Evolutionary conservation across 768 basidiomycete genomes (phyloP).

Genomic region (Auricularia sp.): DNA sequence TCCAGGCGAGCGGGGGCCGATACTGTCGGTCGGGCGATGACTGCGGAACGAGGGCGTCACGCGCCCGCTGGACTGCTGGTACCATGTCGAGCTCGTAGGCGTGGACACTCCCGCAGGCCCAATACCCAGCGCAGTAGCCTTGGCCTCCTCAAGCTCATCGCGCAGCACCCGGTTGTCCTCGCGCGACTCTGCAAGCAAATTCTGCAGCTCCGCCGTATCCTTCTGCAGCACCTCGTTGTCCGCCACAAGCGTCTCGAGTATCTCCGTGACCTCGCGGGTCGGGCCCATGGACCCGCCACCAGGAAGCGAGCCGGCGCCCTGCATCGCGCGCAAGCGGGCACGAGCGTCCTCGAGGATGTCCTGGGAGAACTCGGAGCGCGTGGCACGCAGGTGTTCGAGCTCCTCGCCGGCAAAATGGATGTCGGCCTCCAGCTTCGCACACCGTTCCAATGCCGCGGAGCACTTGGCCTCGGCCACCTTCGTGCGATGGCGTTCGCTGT

Average conservation of each 20-base stretch:
- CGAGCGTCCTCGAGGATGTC: constrained; percentile 58
- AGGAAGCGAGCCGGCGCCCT: constrained; percentile 38
- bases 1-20: neutral
- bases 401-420: constrained; percentile 54
- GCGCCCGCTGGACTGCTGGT: neutral
- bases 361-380: constrained; percentile 57
- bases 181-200: constrained; percentile 60
- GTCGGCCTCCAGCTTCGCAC: constrained; percentile 64
- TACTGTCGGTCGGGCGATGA: neutral
- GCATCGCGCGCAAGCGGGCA: constrained; percentile 49
- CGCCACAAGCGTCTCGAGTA: constrained; percentile 76
- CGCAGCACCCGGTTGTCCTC: constrained; percentile 64
- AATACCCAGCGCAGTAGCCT: constrained; percentile 31
- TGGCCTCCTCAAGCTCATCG: constrained; percentile 67
- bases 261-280: constrained; percentile 42
- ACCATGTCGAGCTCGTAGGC: neutral
- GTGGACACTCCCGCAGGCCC: constrained; percentile 1
- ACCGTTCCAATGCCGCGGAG: constrained; percentile 24
- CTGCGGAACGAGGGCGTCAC: neutral
- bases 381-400: constrained; percentile 49
- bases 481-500: constrained; percentile 57
- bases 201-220: constrained; percentile 72
- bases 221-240: constrained; percentile 77
- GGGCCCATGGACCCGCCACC: neutral
- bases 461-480: constrained; percentile 58